phyloP scores from a whole-genome alignment of 805 yeast genomes.

The Starmerella stigmatis region DNA sequence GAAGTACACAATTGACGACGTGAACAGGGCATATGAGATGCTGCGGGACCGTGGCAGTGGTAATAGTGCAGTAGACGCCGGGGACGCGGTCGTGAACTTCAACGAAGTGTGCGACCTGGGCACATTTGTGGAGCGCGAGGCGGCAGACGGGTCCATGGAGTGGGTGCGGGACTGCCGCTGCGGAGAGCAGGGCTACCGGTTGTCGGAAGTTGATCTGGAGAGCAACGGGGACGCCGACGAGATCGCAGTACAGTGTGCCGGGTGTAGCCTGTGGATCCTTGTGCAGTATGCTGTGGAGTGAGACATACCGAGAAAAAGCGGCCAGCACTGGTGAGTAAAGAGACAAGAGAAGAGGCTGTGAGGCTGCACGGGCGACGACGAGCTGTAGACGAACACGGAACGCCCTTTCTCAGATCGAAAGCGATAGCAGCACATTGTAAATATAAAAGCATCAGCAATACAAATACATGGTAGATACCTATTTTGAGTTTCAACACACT shows the following conservation, averaged over 20 bases:
- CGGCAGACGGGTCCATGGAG: conserved; percentile 12
- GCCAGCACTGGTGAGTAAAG: no score
- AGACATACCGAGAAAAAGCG: no score
- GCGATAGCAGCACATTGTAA: no score
- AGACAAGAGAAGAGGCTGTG: not conserved
- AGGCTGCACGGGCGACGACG: not conserved
- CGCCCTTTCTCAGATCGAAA: no score
- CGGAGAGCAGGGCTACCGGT: conserved; percentile 41
- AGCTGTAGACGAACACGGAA: no score
- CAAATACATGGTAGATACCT: no score
- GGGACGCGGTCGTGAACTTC: conserved; percentile 57
- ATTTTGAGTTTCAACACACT: no score
- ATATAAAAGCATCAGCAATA: no score
- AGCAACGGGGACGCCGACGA: conserved; percentile 48
- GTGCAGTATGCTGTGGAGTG: conserved; percentile 42
- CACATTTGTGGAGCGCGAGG: conserved; percentile 31
- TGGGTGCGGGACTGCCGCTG: conserved; percentile 32
- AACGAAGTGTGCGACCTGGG: conserved; percentile 57
- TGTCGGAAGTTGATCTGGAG: conserved; percentile 54
- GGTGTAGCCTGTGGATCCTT: conserved; percentile 79
- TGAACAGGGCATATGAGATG: conserved; percentile 56
- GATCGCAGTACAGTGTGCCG: conserved; percentile 64
- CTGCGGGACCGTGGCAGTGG: conserved; percentile 20
- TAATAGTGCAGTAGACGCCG: conserved; percentile 34
- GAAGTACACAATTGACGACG: conserved; percentile 32